A percentile compares a stretch with the other conserved stretches of the same genome.
Conservation (phyloP, 345 rosid genomes). For the Bruguiera parviflora region DNA sequence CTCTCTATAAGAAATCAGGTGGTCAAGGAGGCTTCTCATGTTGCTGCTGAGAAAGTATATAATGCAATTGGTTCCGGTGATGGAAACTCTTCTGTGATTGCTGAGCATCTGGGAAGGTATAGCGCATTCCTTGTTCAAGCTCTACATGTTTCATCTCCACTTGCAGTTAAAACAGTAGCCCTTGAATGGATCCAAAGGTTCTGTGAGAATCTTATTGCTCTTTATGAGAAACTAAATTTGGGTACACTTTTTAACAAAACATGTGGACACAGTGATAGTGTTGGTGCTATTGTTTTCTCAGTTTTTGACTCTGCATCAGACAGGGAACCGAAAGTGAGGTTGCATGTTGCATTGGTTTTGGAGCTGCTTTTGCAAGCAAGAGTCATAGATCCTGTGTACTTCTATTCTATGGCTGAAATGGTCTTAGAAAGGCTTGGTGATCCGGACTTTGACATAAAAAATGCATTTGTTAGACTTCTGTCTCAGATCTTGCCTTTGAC, state of each 20-base stretch:
- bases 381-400: conserved; percentile 54
- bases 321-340: conserved; percentile 77
- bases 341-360: conserved; percentile 54
- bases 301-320: conserved; percentile 77
- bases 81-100: conserved; percentile 35
- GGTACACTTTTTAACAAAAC: conserved; percentile 40
- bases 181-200: conserved; percentile 68
- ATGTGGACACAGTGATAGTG: conserved; percentile 39
- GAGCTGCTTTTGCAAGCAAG: conserved; percentile 70
- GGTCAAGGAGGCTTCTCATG: conserved; percentile 29
- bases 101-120: conserved; percentile 58
- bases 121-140: conserved; percentile 48
- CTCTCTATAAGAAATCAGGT: conserved; percentile 37
- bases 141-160: conserved; percentile 59
- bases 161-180: conserved; percentile 59
- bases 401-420: conserved; percentile 52
- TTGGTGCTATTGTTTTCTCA: conserved; percentile 46
- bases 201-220: conserved; percentile 53
- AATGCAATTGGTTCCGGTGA: conserved; percentile 18
- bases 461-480: conserved; percentile 59
- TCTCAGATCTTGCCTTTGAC: conserved; percentile 62
- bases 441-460: conserved; percentile 56
- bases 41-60: conserved; percentile 32
- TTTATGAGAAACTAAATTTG: conserved; percentile 35
- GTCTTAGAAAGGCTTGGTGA: conserved; percentile 80